Percentiles rank a stretch among this genome's conserved stretches.
Evolutionary conservation across 495 filamentous ascomycete species (phyloP).

Genomic region (Aspergillus wentii): DNA sequence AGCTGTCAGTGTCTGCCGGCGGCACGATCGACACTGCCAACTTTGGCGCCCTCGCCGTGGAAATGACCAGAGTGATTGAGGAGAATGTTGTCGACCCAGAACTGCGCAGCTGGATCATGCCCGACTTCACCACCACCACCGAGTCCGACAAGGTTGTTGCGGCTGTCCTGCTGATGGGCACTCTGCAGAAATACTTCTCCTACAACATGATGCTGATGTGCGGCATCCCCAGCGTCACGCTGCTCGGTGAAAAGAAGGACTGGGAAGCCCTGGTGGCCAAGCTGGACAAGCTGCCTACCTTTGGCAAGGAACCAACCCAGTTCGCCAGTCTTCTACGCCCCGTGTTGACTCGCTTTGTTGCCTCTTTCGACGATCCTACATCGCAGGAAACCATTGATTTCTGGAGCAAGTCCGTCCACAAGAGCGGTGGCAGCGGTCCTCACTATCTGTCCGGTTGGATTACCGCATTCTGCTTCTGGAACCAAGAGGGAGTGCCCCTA

Average conservation of each 20-base stretch:
- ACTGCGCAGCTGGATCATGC: conserved; percentile 36
- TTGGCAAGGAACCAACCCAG: conserved; percentile 32
- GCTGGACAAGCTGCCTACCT: conserved; percentile 28
- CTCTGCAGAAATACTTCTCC: conserved; percentile 34
- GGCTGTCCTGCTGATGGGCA: conserved; percentile 37
- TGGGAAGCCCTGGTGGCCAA: conserved; percentile 27
- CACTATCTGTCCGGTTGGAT: conserved; percentile 39
- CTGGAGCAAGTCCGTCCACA: conserved; percentile 33
- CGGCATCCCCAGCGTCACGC: conserved; percentile 45
- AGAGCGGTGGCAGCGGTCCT: conserved; percentile 18
- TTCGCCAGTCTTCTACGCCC: conserved; percentile 18
- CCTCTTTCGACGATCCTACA: conserved; percentile 18
- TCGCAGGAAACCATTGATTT: conserved; percentile 24
- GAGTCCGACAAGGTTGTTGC: conserved; percentile 25
- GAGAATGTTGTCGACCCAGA: conserved; percentile 29
- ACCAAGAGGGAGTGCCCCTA: conserved; percentile 22
- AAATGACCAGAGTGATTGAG: conserved; percentile 26
- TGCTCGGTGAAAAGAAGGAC: conserved; percentile 39
- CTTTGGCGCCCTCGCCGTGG: conserved; percentile 14
- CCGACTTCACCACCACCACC: conserved; percentile 36
- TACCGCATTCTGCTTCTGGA: conserved; percentile 46
- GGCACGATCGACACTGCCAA: conserved; percentile 13
- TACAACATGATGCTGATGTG: conserved; percentile 22
- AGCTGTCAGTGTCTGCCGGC: conserved; percentile 17
- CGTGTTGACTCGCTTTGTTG: conserved; percentile 19